phyloP scores from a whole-genome alignment of 768 basidiomycete genomes.

The Termitomyces sp. region DNA sequence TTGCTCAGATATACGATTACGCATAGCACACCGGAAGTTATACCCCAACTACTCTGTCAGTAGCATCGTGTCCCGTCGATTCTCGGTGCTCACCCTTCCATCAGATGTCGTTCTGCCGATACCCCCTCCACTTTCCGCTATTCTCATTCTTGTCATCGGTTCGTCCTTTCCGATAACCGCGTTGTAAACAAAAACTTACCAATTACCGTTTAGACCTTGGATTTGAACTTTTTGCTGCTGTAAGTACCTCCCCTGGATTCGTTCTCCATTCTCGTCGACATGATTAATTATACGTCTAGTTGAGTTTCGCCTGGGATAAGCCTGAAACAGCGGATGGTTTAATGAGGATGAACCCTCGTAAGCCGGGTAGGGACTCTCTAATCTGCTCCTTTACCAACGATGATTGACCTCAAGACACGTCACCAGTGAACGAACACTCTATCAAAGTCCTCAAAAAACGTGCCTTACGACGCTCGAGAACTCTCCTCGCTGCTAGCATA shows the following conservation, averaged over 20 bases:
- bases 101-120: constrained; percentile 64
- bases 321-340: constrained; percentile 61
- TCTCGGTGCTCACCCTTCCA: neutral
- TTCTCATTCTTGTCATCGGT: constrained; percentile 70
- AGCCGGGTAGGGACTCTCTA: constrained; percentile 40
- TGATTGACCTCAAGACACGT: neutral
- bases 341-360: constrained; percentile 63
- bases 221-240: constrained; percentile 63
- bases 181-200: neutral
- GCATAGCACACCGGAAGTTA: constrained; percentile 65
- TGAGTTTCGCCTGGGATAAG: constrained; percentile 71
- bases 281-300: constrained; percentile 22
- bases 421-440: constrained; percentile 49
- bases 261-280: too few species aligned
- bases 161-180: constrained; percentile 9
- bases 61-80: constrained; percentile 1
- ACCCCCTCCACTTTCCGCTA: constrained; percentile 61
- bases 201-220: constrained; percentile 47
- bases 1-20: constrained; percentile 50
- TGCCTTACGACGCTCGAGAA: constrained; percentile 42
- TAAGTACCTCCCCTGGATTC: constrained; percentile 23
- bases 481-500: constrained; percentile 38
- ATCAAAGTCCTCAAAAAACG: constrained; percentile 48
- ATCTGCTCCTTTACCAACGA: neutral
- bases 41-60: constrained; percentile 64